Evolutionary conservation across 441 rosid genomes (phyloP).

Genomic region (Biscutella laevigata): DNA sequence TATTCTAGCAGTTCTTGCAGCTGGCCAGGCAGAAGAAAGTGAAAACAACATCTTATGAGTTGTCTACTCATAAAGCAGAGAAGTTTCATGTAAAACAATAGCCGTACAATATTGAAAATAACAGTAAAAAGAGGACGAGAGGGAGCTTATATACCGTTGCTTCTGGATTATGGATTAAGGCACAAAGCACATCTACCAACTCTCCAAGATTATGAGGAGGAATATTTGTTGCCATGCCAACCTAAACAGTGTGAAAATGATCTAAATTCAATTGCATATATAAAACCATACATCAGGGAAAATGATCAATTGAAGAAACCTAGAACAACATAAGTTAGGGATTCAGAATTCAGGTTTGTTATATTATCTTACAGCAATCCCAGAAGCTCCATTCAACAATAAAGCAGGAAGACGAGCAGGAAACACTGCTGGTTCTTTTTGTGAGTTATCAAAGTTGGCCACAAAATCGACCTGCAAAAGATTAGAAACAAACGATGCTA

Average conservation of each 20-base stretch:
- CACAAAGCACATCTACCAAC: conserved; percentile 89
- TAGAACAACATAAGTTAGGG: background rate
- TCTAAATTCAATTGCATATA: conserved; percentile 6
- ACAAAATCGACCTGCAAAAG: conserved; percentile 74
- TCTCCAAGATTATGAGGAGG: conserved; percentile 99
- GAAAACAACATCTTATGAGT: conserved; percentile 14
- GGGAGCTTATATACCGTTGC: conserved; percentile 48
- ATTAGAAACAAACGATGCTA: conserved; percentile 3
- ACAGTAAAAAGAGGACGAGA: background rate
- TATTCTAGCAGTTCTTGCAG: conserved; percentile 92
- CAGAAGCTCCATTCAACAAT: conserved; percentile 88
- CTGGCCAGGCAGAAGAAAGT: conserved; percentile 32
- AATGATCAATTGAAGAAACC: background rate
- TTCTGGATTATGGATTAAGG: conserved; percentile 80
- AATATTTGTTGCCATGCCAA: conserved; percentile 96
- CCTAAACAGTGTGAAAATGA: conserved; percentile 37
- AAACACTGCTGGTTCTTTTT: conserved; percentile 80
- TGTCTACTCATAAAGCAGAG: background rate
- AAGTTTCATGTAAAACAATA: background rate
- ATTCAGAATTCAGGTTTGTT: background rate
- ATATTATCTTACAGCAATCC: conserved; percentile 66
- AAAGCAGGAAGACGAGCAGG: conserved; percentile 91
- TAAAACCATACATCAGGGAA: background rate
- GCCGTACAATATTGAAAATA: background rate
- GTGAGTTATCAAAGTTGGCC: conserved; percentile 84